Percentiles rank a stretch among this genome's conserved stretches.
Evolutionary conservation across 2,329 filamentous ascomycete species (phyloP).

Genomic region (Phialocephala sp.): DNA sequence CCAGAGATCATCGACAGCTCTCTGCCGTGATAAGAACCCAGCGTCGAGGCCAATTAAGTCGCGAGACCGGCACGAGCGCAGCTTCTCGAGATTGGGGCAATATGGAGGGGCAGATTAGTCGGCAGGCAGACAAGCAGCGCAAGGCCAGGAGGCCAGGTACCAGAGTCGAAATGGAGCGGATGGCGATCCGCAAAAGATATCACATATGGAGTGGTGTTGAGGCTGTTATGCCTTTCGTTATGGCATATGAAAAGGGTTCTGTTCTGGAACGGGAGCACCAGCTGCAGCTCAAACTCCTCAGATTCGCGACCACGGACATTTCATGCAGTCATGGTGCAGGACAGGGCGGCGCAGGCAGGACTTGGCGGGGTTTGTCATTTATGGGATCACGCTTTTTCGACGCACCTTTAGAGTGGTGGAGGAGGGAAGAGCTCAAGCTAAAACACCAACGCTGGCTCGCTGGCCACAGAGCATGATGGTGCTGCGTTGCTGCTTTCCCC

Average conservation of each 20-base stretch:
- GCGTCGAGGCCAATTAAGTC: not conserved
- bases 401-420: too few species aligned
- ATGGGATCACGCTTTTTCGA: too few species aligned
- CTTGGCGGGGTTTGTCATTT: too few species aligned
- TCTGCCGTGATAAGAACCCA: constrained; percentile 4
- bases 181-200: not conserved
- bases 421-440: not conserved
- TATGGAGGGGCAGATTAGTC: constrained; percentile 20
- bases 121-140: not conserved
- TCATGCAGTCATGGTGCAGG: constrained; percentile 4
- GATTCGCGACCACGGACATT: constrained; percentile 9
- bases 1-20: constrained; percentile 14
- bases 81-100: constrained; percentile 20
- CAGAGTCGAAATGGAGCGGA: constrained; percentile 4
- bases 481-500: not conserved
- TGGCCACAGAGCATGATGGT: not conserved
- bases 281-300: constrained; percentile 2
- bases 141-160: constrained; percentile 20
- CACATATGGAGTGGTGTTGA: constrained; percentile 3
- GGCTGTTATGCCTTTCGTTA: not conserved
- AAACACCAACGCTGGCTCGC: not conserved
- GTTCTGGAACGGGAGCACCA: not conserved
- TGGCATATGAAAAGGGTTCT: not conserved
- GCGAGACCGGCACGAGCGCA: not conserved
- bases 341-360: too few species aligned